Percentiles rank a stretch among this genome's conserved stretches.
These are phyloP conservation scores for Nicotiana tomentosiformis DNA, from an alignment of 257 asterid genomes.

Conservation along the genomic window DNA sequence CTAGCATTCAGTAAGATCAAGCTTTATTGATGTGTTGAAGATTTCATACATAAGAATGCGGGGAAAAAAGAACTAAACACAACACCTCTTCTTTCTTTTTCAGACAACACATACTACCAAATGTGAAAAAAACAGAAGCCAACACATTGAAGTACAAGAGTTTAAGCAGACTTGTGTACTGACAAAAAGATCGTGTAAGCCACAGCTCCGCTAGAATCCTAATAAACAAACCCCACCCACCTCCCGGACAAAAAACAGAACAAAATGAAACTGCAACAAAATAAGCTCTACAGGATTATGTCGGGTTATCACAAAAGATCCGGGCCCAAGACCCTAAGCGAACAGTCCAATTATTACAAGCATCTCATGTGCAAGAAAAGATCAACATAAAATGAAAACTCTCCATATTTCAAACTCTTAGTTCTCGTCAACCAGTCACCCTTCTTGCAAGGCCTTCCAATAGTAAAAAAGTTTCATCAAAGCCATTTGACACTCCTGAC, in stretches of 20 bases:
- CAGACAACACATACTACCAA: background rate
- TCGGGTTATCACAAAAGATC: background rate
- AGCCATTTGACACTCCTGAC: background rate
- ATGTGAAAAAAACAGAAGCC: background rate
- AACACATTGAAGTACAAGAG: background rate
- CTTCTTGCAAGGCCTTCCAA: background rate
- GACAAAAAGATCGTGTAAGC: background rate
- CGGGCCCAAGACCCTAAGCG: background rate
- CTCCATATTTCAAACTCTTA: background rate
- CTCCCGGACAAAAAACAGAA: background rate
- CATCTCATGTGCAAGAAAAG: background rate
- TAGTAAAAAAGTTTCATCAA: background rate
- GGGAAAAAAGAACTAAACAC: no score
- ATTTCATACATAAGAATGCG: background rate
- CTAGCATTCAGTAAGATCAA: background rate
- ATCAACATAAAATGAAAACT: background rate
- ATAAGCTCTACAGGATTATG: background rate
- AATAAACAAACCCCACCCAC: background rate
- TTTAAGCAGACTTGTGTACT: background rate
- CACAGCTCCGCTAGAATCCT: background rate
- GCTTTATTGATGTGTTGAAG: background rate
- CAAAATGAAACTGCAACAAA: background rate
- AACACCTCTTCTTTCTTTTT: background rate
- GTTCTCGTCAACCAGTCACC: background rate
- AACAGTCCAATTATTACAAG: background rate